These are phyloP conservation scores for Fusarium pilosicola DNA, from an alignment of 2,329 filamentous ascomycete species.

Conservation along the genomic window DNA sequence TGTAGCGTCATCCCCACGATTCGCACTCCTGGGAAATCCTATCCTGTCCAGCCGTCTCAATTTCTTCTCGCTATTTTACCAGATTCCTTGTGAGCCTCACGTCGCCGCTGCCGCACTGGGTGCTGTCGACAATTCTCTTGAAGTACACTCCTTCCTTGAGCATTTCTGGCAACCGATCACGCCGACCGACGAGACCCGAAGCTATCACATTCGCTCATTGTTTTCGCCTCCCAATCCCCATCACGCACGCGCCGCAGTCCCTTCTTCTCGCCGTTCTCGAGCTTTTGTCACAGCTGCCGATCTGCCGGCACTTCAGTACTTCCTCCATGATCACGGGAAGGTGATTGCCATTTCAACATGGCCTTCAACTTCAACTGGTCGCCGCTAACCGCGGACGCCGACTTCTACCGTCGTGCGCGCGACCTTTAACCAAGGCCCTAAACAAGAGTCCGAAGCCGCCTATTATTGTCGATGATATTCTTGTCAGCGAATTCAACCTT, in stretches of 20 bases:
- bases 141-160: neutral
- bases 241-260: constrained; percentile 26
- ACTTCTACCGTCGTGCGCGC: constrained; percentile 88
- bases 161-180: constrained; percentile 14
- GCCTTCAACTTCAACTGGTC: constrained; percentile 99
- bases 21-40: constrained; percentile 41
- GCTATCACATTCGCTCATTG: constrained; percentile 21
- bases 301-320: constrained; percentile 37
- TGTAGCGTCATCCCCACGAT: constrained; percentile 47
- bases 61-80: constrained; percentile 28
- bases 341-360: constrained; percentile 72
- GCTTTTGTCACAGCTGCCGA: constrained; percentile 34
- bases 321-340: constrained; percentile 49
- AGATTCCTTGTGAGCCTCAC: constrained; percentile 9
- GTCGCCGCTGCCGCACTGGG: constrained; percentile 4
- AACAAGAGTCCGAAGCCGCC: constrained; percentile 98
- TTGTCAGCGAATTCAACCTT: constrained; percentile 97
- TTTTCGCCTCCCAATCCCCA: constrained; percentile 21
- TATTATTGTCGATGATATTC: constrained; percentile 99
- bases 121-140: neutral
- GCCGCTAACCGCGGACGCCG: constrained; percentile 93
- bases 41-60: constrained; percentile 29
- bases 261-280: constrained; percentile 20
- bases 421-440: constrained; percentile 94
- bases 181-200: constrained; percentile 17